Conservation (phyloP, 768 basidiomycete genomes). For the Pleurotus tuoliensis region DNA sequence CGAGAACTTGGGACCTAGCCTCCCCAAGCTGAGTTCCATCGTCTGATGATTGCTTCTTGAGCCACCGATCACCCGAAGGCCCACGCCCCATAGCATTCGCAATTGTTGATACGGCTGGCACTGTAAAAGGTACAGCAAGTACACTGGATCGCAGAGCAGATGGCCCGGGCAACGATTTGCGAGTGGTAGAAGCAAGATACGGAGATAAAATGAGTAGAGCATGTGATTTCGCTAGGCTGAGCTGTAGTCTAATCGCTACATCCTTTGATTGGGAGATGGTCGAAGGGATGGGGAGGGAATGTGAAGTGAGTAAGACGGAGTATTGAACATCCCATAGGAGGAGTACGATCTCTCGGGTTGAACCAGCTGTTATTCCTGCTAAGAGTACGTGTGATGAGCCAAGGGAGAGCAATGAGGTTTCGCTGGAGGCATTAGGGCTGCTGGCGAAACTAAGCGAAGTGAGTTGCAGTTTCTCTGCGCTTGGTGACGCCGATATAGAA, state of each 20-base stretch:
- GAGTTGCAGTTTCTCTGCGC: constrained; percentile 24
- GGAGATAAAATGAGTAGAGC: constrained; percentile 41
- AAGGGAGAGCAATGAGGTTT: constrained; percentile 42
- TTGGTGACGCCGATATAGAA: constrained; percentile 19
- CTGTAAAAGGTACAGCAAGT: constrained; percentile 53
- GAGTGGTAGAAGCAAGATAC: background rate
- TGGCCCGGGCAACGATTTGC: constrained; percentile 15
- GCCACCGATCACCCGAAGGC: constrained; percentile 41
- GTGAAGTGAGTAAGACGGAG: constrained; percentile 55
- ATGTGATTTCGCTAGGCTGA: constrained; percentile 38
- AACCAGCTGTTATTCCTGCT: constrained; percentile 32
- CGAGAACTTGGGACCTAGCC: constrained; percentile 11
- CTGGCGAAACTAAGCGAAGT: constrained; percentile 18
- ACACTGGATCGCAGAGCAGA: constrained; percentile 44
- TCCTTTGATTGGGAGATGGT: constrained; percentile 27
- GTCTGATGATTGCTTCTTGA: constrained; percentile 17
- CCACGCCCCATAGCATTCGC: constrained; percentile 59
- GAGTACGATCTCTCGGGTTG: constrained; percentile 38
- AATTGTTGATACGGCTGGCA: constrained; percentile 55
- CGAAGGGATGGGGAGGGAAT: constrained; percentile 47
- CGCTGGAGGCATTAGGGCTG: background rate
- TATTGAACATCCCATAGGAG: constrained; percentile 71
- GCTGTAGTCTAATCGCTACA: constrained; percentile 23
- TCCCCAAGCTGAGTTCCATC: background rate
- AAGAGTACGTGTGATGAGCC: constrained; percentile 59